Base-by-base conservation (phyloP, 2,329 filamentous ascomycete species). In the Alternaria viburni region DNA sequence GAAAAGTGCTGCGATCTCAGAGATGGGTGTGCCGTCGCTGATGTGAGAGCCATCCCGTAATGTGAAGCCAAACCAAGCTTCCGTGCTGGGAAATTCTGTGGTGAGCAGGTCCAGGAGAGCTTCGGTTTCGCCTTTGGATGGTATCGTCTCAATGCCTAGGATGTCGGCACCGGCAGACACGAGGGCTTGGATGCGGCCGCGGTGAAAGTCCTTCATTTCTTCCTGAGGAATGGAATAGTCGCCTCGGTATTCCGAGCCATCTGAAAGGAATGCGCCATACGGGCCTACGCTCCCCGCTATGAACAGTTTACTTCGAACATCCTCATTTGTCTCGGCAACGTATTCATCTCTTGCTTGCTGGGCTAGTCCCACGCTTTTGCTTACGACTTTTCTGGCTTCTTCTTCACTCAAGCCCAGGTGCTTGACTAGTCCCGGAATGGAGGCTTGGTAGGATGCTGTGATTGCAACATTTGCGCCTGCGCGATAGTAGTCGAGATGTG, bases 361-460 rank as follows among this genome's bases (percentile, higher is more conserved):
- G 0, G 83, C 82, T 6, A 84, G 67, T 28, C 74, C 57, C 13
- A 83, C 83, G 62, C 82, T 84, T 51, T 73, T 76, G 41, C 65
- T 69, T 26, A 85, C 77, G 17, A 84, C 65, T 2, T 72, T 64
- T n/a, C 69, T 70, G 4, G 80, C 80, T 12, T 79, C 73, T 3
- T 67, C 59, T 43, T 79, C 73, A 32, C 59, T 69, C 32, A 83
- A 44, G 2, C 65, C 65, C 11, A 82, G 70, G 54, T 84, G 79
- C 28, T 81, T 69, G 11, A 65, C 50, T 6, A 85, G 70, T 6
- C 83, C 83, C 3, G 71, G 71, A 7, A 79, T 68, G n/a, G 80
- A 80, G 3, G 83, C 82, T 71, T 85, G 83, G 64, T 85, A 85
- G 13, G 79, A 82, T 6, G 82, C 77, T 30, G 83, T 85, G 68